phyloP scores from a whole-genome alignment of 176 grass and related monocot genomes.

The Eleusine indica region DNA sequence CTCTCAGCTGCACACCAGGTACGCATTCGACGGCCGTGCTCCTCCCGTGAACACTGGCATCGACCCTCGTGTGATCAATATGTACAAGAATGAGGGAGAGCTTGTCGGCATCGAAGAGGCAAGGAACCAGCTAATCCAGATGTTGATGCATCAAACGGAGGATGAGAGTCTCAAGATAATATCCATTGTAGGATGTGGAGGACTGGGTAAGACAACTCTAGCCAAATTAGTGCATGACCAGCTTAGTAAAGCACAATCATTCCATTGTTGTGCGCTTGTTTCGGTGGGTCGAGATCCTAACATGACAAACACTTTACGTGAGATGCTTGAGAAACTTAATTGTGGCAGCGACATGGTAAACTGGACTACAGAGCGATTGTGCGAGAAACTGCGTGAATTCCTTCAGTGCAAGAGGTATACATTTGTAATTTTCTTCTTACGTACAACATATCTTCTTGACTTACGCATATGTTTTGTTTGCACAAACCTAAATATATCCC shows the following conservation, averaged over 20 bases:
- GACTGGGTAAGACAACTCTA: constrained; percentile 15
- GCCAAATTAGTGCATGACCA: background rate
- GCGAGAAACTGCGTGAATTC: background rate
- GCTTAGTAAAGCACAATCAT: background rate
- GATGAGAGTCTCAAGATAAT: constrained; percentile 1
- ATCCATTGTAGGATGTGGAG: background rate
- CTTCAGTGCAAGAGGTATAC: background rate
- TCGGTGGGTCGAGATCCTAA: background rate
- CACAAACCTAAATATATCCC: too few species aligned
- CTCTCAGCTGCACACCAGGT: background rate
- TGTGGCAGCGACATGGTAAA: background rate
- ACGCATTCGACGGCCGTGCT: background rate
- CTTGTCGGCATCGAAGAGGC: background rate
- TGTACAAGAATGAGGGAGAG: background rate
- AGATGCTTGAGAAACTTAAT: background rate
- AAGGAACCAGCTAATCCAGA: background rate
- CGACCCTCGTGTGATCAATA: background rate
- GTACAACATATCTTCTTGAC: too few species aligned
- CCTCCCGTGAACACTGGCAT: background rate
- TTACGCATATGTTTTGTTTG: background rate
- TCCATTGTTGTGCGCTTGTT: background rate
- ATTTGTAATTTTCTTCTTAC: too few species aligned
- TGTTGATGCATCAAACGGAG: background rate
- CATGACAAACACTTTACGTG: background rate
- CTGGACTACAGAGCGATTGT: background rate